Evolutionary conservation across 345 rosid genomes (phyloP).

Genomic region (Citrus trifoliata): DNA sequence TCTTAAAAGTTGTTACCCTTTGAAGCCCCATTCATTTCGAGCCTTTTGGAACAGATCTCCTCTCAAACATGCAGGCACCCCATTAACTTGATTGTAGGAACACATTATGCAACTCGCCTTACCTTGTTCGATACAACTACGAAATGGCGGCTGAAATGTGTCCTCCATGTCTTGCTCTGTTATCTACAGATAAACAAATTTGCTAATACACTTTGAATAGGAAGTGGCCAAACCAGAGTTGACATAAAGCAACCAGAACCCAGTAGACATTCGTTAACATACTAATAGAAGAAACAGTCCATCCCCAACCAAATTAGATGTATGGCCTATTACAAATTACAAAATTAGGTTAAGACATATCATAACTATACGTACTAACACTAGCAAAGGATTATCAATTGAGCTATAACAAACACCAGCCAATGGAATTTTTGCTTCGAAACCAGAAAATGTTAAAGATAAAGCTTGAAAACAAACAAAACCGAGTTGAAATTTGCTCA

Average conservation of each 20-base stretch:
- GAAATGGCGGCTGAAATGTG: constrained; percentile 80
- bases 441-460: background rate
- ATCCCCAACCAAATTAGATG: background rate
- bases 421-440: background rate
- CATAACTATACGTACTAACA: background rate
- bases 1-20: constrained; percentile 45
- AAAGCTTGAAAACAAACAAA: background rate
- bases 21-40: constrained; percentile 82
- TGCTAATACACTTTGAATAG: background rate
- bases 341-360: background rate
- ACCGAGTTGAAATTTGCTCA: background rate
- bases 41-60: constrained; percentile 61
- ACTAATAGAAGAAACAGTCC: background rate
- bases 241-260: background rate
- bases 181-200: constrained; percentile 40
- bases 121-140: constrained; percentile 66
- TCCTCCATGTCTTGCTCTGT: constrained; percentile 85
- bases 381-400: background rate
- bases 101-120: constrained; percentile 98
- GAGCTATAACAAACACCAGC: background rate
- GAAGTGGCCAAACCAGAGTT: background rate
- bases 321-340: background rate
- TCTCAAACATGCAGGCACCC: constrained; percentile 82
- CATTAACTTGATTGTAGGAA: constrained; percentile 82
- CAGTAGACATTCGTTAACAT: background rate